Conservation (phyloP, 148 eudicot genomes). For the Heliamphora exappendiculata region DNA sequence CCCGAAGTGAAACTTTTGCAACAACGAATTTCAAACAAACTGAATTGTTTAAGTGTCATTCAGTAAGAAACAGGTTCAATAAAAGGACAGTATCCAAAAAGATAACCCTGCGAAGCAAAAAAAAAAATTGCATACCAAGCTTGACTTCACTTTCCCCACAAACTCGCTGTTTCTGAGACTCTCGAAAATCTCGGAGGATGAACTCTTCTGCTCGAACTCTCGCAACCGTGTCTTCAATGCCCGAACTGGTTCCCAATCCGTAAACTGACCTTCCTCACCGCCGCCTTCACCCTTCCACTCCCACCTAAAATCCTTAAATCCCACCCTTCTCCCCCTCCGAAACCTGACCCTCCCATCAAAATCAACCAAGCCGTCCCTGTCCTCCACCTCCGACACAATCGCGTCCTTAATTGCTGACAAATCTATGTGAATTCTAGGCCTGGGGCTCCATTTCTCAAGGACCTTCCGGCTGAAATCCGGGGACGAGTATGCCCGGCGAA, state of each 20-base stretch:
- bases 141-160: slow-evolving; percentile 67
- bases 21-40: background rate
- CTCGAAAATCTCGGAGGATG: slow-evolving; percentile 57
- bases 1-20: too few relatives aligned
- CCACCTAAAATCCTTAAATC: slow-evolving; percentile 41
- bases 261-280: slow-evolving; percentile 35
- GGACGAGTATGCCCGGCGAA: slow-evolving; percentile 73
- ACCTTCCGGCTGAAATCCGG: slow-evolving; percentile 67
- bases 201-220: slow-evolving; percentile 61
- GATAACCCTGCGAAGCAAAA: background rate
- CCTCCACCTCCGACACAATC: slow-evolving; percentile 51
- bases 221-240: slow-evolving; percentile 52
- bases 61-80: background rate
- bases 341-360: slow-evolving; percentile 29
- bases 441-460: slow-evolving; percentile 56
- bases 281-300: slow-evolving; percentile 34
- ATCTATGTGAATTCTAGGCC: slow-evolving; percentile 57
- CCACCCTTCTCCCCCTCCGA: slow-evolving; percentile 29
- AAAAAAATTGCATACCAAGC: slow-evolving; percentile 46
- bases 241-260: slow-evolving; percentile 79
- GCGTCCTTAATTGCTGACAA: slow-evolving; percentile 70
- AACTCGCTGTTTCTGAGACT: slow-evolving; percentile 68
- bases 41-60: background rate
- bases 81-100: background rate
- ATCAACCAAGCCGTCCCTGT: slow-evolving; percentile 18